phyloP scores from a whole-genome alignment of 1,284 basidiomycete genomes.

The Exsudoporus floridanus region DNA sequence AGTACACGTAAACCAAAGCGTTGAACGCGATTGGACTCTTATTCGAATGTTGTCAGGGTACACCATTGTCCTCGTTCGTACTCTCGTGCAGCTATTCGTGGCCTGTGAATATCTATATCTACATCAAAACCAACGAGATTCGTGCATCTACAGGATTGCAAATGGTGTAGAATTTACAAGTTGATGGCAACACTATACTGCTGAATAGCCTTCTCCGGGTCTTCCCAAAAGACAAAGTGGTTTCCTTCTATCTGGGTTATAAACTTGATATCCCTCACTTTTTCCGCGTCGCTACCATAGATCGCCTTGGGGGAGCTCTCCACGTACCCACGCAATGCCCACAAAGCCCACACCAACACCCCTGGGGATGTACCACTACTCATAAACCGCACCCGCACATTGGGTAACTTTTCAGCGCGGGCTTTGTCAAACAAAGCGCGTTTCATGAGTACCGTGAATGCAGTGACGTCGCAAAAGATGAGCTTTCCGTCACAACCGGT shows the following conservation, averaged over 20 bases:
- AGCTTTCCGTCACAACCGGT: slow-evolving; percentile 15
- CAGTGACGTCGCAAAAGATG: slow-evolving; percentile 6
- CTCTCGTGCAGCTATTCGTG: too few relatives aligned
- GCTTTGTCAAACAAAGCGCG: slow-evolving; percentile 27
- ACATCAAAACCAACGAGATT: neutral
- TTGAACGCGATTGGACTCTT: too few relatives aligned
- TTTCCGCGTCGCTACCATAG: slow-evolving; percentile 21
- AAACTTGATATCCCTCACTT: slow-evolving; percentile 23
- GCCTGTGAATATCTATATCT: too few relatives aligned
- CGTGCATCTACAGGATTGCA: neutral
- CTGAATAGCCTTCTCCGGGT: slow-evolving; percentile 27
- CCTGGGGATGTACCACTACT: slow-evolving; percentile 17
- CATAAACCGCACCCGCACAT: slow-evolving; percentile 26
- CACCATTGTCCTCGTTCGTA: too few relatives aligned
- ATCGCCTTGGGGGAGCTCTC: slow-evolving; percentile 3
- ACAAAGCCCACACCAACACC: slow-evolving; percentile 17
- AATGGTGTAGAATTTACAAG: slow-evolving; percentile 2
- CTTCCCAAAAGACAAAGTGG: slow-evolving; percentile 33
- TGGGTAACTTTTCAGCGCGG: slow-evolving; percentile 16
- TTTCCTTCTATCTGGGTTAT: slow-evolving; percentile 25
- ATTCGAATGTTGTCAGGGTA: too few relatives aligned
- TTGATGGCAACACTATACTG: slow-evolving; percentile 17
- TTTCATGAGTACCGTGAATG: slow-evolving; percentile 7
- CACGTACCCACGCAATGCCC: slow-evolving; percentile 11
- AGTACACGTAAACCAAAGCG: too few relatives aligned